phyloP scores from a whole-genome alignment of 2,329 filamentous ascomycete genomes.

The Cyphellophora europaea region DNA sequence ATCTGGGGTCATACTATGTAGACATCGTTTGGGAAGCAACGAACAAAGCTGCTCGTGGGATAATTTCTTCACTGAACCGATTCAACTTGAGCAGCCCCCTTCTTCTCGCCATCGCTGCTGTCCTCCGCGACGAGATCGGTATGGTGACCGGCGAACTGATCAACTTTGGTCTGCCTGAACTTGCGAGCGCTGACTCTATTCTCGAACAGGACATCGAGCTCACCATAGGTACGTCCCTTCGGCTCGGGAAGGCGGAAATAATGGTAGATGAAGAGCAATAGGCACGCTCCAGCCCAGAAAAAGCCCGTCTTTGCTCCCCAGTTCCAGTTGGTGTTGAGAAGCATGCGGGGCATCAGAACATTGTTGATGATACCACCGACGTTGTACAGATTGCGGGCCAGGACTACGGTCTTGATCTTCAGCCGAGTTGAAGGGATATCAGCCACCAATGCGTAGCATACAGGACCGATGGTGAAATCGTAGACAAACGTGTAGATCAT shows the following conservation, averaged over 20 bases:
- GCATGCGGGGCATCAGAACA: conserved; percentile 19
- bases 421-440: conserved; percentile 46
- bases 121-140: neutral
- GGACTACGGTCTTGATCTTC: conserved; percentile 44
- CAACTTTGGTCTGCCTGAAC: conserved; percentile 25
- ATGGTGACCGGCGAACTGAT: conserved; percentile 12
- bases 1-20: too few relatives aligned
- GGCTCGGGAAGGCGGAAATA: conserved; percentile 77
- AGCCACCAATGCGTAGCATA: conserved; percentile 43
- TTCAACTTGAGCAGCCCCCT: neutral
- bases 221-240: conserved; percentile 68
- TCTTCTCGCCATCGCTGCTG: neutral
- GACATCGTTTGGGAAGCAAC: too few relatives aligned
- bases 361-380: conserved; percentile 35
- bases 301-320: conserved; percentile 41
- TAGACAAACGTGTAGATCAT: conserved; percentile 46
- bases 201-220: conserved; percentile 60
- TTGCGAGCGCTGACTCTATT: conserved; percentile 28
- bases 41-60: too few relatives aligned
- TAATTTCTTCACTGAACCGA: neutral
- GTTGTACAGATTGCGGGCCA: conserved; percentile 43
- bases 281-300: conserved; percentile 67
- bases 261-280: conserved; percentile 68
- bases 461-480: conserved; percentile 43
- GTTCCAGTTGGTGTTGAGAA: conserved; percentile 24